Evolutionary conservation across 2,329 filamentous ascomycete genomes (phyloP).

Genomic region (Aspergillus luchuensis): DNA sequence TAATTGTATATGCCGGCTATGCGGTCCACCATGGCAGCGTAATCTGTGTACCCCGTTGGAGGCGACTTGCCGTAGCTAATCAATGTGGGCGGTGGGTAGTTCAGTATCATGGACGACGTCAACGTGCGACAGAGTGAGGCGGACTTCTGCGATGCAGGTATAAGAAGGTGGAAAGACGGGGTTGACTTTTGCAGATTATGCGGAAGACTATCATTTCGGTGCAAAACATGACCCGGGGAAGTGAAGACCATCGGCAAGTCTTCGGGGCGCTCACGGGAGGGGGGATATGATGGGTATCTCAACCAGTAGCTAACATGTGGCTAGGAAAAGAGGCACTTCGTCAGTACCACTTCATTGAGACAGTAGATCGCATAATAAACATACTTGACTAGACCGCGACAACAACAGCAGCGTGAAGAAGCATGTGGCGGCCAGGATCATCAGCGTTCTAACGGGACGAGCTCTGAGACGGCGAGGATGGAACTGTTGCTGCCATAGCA

Average conservation of each 20-base stretch:
- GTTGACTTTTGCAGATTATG: constrained; percentile 36
- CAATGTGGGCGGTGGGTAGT: constrained; percentile 60
- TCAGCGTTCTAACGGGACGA: constrained; percentile 28
- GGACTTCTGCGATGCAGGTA: constrained; percentile 53
- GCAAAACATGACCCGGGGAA: constrained; percentile 20
- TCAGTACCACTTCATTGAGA: background rate
- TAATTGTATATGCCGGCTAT: constrained; percentile 52
- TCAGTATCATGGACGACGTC: constrained; percentile 59
- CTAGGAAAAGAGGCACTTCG: constrained; percentile 15
- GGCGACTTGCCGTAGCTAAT: constrained; percentile 47
- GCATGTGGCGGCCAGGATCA: constrained; percentile 21
- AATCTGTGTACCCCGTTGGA: constrained; percentile 33
- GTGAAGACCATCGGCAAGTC: constrained; percentile 31
- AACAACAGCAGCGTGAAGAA: constrained; percentile 29
- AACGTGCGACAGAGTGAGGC: constrained; percentile 59
- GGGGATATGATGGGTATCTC: constrained; percentile 37
- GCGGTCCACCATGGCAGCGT: constrained; percentile 49
- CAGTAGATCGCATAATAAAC: background rate
- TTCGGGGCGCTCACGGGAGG: constrained; percentile 34
- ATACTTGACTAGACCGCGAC: constrained; percentile 22
- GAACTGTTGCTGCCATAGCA: constrained; percentile 27
- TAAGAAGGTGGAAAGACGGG: constrained; percentile 57
- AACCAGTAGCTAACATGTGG: constrained; percentile 33
- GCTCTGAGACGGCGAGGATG: constrained; percentile 31
- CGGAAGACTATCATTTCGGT: constrained; percentile 33